Evolutionary conservation across 2,329 filamentous ascomycete genomes (phyloP), one percentile per base, ranked within the genome.

Genomic region (Pseudocercospora cruenta): DNA sequence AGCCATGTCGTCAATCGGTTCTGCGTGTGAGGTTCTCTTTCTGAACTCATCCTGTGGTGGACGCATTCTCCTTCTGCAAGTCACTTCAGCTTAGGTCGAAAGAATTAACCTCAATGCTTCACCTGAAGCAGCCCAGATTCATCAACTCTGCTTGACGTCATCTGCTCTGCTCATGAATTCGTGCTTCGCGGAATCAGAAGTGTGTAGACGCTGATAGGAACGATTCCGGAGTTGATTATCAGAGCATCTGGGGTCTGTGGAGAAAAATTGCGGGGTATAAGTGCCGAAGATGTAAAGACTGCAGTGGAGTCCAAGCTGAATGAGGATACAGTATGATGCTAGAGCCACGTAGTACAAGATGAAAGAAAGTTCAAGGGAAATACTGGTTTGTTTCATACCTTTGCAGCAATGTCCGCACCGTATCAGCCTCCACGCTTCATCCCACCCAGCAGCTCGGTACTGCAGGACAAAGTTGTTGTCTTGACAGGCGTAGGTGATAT

Each of bases 391-490:
- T 6, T 26, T 55, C 51, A 55, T 31, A 55, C 26, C 51, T 26
- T 33, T n/a, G 8, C 33, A 28, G 51, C 51, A 31, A 55, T 55
- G 51, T 28, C 51, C 1, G 22, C 7, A 7, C 51, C 51, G 3
- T 55, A 55, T 31, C 51, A 55, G 69, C 67, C 71, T 7, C 64
- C 64, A 54, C 71, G 70, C 62, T 74, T 72, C 65, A 66, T 70
- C 49, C 70, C 71, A 7, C 64, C 66, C 3, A 31, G 49, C 12
- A 61, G 21, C 49, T 47, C 39, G 0, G 47, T 33, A 12, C 62
- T 77, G 19, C 71, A 70, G 39, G 72, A 70, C 63, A 75, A 74
- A 47, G 74, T 77, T 1, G 68, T 77, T 5, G 75, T 78, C 6
- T 33, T 78, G 22, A 76, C 74, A 21, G 75, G 71, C 28, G 75